A percentile compares a stretch with the other conserved stretches of the same genome.
Evolutionary conservation across 768 basidiomycete genomes (phyloP).

Genomic region (Tricholoma furcatifolium): DNA sequence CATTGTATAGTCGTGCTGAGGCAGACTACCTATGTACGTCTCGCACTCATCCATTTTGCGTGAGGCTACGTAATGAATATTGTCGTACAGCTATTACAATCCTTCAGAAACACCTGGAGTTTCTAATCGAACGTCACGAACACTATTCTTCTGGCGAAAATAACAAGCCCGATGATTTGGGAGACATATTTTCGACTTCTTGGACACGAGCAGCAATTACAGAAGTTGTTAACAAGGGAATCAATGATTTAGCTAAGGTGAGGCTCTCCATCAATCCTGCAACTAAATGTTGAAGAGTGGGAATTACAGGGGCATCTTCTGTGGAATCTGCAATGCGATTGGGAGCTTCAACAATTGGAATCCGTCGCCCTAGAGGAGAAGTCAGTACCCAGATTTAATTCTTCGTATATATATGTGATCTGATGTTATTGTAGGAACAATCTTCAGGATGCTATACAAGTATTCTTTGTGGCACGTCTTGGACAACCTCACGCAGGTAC

Average conservation of each 20-base stretch:
- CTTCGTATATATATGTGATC: slow-evolving; percentile 1
- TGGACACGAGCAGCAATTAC: slow-evolving; percentile 61
- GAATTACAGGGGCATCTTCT: slow-evolving; percentile 58
- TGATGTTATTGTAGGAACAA: slow-evolving; percentile 22
- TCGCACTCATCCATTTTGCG: not conserved
- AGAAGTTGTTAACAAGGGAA: slow-evolving; percentile 54
- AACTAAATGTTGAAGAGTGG: not conserved
- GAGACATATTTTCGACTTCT: slow-evolving; percentile 55
- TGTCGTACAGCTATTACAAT: slow-evolving; percentile 64
- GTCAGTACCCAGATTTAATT: slow-evolving; percentile 24
- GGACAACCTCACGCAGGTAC: slow-evolving; percentile 75
- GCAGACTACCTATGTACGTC: slow-evolving; percentile 78
- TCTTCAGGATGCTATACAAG: slow-evolving; percentile 52
- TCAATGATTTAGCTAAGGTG: slow-evolving; percentile 66
- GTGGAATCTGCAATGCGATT: slow-evolving; percentile 73
- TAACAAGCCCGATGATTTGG: slow-evolving; percentile 47
- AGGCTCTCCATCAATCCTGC: not conserved
- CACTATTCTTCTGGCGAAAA: slow-evolving; percentile 36
- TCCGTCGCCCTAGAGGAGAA: slow-evolving; percentile 42
- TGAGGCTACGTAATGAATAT: not conserved
- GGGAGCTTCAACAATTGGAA: slow-evolving; percentile 69
- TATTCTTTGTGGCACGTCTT: slow-evolving; percentile 64
- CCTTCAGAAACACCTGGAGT: slow-evolving; percentile 65
- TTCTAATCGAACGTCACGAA: slow-evolving; percentile 46
- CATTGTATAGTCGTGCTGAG: slow-evolving; percentile 65